A percentile compares a stretch with the other conserved stretches of the same genome.
Evolutionary conservation across 2,329 filamentous ascomycete genomes (phyloP).

Genomic region (Fusarium verrucosum): DNA sequence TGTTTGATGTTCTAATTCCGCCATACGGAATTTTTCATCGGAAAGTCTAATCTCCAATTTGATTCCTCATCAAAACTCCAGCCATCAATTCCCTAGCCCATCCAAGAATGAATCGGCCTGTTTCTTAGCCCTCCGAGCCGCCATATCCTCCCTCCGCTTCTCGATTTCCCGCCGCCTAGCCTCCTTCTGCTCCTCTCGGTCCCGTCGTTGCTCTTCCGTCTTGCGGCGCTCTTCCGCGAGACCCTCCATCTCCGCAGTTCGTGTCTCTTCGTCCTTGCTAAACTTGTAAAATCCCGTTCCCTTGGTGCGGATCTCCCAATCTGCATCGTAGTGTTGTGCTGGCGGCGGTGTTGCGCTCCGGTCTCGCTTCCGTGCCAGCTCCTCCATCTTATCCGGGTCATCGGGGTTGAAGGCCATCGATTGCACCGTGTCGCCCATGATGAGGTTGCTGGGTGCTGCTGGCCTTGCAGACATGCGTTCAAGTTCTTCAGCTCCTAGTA

Average conservation of each 20-base stretch:
- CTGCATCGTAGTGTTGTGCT: slow-evolving; percentile 85
- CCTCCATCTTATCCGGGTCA: slow-evolving; percentile 76
- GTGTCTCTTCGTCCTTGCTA: slow-evolving; percentile 74
- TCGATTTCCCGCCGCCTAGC: slow-evolving; percentile 71
- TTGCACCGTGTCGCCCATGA: slow-evolving; percentile 88
- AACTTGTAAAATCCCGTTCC: slow-evolving; percentile 95
- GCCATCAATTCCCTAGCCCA: slow-evolving; percentile 52
- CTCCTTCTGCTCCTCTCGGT: slow-evolving; percentile 65
- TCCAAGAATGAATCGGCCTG: slow-evolving; percentile 79
- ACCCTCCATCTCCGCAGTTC: slow-evolving; percentile 76
- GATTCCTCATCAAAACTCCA: slow-evolving; percentile 9
- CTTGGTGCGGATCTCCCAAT: slow-evolving; percentile 83
- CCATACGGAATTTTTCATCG: slow-evolving; percentile 13
- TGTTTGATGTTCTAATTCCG: slow-evolving; percentile 25
- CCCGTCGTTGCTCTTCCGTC: slow-evolving; percentile 71
- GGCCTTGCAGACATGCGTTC: slow-evolving; percentile 74
- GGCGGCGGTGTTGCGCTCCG: slow-evolving; percentile 81
- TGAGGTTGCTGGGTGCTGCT: slow-evolving; percentile 72
- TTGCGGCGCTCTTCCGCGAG: slow-evolving; percentile 72
- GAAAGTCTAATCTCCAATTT: background rate
- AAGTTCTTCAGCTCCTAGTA: slow-evolving; percentile 67
- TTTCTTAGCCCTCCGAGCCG: slow-evolving; percentile 68
- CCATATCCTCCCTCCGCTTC: slow-evolving; percentile 68
- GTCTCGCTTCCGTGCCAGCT: slow-evolving; percentile 80
- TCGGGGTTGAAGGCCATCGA: slow-evolving; percentile 82